Conservation (phyloP, 768 basidiomycete species). For the Rhizopogon sp. region DNA sequence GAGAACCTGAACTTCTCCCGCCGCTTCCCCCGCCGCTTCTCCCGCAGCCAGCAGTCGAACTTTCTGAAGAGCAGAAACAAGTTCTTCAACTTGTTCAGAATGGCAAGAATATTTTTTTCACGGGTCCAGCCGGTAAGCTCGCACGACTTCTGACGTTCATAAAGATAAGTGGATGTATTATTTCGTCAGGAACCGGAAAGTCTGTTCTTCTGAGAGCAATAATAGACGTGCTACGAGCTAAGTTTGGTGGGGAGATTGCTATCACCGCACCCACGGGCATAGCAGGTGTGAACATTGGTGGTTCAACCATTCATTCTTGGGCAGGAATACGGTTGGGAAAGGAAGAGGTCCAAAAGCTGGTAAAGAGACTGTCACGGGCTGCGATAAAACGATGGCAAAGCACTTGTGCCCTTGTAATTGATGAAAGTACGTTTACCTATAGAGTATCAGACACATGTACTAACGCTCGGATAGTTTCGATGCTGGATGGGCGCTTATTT, state of each 20-base stretch:
- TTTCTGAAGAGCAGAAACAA: conserved; percentile 35
- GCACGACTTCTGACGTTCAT: not conserved
- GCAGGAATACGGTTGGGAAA: conserved; percentile 62
- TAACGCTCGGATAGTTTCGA: conserved; percentile 49
- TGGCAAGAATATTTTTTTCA: conserved; percentile 66
- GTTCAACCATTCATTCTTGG: conserved; percentile 61
- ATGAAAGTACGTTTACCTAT: conserved; percentile 55
- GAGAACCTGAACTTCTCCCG: not conserved
- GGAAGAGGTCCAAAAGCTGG: conserved; percentile 38
- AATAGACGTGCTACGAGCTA: conserved; percentile 37
- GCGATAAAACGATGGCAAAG: conserved; percentile 43
- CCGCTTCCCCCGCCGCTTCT: not conserved
- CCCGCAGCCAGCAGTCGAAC: conserved; percentile 11
- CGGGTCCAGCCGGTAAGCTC: conserved; percentile 60
- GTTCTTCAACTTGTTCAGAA: conserved; percentile 44
- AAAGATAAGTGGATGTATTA: not conserved
- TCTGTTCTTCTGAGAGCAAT: conserved; percentile 65
- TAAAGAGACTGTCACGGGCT: conserved; percentile 25
- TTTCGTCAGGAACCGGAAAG: conserved; percentile 56
- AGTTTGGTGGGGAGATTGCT: conserved; percentile 32
- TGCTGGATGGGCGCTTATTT: conserved; percentile 67
- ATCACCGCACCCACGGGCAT: conserved; percentile 65
- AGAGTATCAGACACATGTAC: not conserved
- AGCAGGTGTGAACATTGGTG: conserved; percentile 68
- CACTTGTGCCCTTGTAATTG: conserved; percentile 57